Base-by-base conservation (phyloP, 2,329 filamentous ascomycete species). In the Cryphonectria radicalis region DNA sequence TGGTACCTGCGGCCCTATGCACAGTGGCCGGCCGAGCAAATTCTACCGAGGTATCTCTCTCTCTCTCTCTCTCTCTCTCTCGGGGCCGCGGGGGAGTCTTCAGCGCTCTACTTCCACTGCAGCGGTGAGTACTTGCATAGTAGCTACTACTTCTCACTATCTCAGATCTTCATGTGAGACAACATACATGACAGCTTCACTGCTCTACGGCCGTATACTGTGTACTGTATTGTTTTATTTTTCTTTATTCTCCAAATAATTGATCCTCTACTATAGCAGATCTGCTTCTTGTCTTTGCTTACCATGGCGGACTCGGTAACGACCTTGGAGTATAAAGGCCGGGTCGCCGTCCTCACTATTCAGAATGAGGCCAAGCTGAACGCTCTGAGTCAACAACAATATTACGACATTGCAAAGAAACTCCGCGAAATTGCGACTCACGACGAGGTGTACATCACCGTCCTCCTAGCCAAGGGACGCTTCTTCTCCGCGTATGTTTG, bases 351-450 rank as follows among this genome's bases (percentile, higher is more conserved):
- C 78, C 91, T 99, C 81, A 97, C 93, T 25, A 91, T 99, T 79
- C 91, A 95, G 82, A 92, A 93, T 67, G 88, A 91, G 69, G 88
- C 90, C 79, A 98, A 98, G 84, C 93, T 98, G 81, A 97, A 97
- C 81, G 94, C 95, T 43, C 83, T 98, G 67, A 88, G 84, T 72
- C 86, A 88, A 77, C 83, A 88, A 73, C 87, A 91, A 67, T 98
- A 98, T 85, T 97, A 92, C 80, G 87, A 90, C 42, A 87, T 98
- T 59, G 90, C 92, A 1, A 86, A 89, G 76, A 86, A 89, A 65
- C 83, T 99, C 79, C 88, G 91, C 71, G 91, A 97, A 79, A 86
- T 98, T 65, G 95, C 94, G 22, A 86, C 84, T 11, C 90, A 90
- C 74, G 90, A 95, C 73, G 93, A 97, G 74, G 90, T 98, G 72